Conservation (phyloP, 148 eudicot species). For the Linanthus parryae region DNA sequence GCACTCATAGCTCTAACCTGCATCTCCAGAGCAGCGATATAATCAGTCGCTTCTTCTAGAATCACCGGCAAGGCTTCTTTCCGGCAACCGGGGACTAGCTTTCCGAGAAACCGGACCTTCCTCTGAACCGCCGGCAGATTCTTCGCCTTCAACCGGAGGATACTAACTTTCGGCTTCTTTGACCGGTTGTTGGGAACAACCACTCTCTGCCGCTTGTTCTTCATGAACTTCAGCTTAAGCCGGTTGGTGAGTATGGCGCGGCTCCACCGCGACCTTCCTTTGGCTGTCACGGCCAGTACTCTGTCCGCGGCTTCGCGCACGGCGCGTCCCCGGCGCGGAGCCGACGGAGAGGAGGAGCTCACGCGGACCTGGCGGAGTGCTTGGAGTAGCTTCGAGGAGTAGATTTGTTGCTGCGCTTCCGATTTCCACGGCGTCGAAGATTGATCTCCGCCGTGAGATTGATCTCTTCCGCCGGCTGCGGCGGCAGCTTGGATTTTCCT, state of each 20-base stretch:
- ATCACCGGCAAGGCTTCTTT: conserved; percentile 72
- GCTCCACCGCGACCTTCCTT: conserved; percentile 2
- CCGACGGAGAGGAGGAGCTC: conserved; percentile 21
- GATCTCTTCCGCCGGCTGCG: not conserved
- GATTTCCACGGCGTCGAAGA: conserved; percentile 53
- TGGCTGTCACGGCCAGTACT: conserved; percentile 1
- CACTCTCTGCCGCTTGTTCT: not conserved
- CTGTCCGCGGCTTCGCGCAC: not conserved
- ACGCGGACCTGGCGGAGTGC: conserved; percentile 67
- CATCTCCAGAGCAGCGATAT: conserved; percentile 89
- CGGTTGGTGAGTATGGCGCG: not conserved
- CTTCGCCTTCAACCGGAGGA: conserved; percentile 43
- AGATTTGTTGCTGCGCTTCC: conserved; percentile 60
- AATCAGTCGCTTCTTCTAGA: conserved; percentile 80
- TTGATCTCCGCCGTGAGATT: conserved; percentile 7
- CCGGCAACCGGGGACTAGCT: conserved; percentile 83
- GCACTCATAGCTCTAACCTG: conserved; percentile 75
- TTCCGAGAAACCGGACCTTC: conserved; percentile 50
- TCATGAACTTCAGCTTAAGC: not conserved
- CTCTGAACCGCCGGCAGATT: conserved; percentile 61
- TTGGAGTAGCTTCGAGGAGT: conserved; percentile 64
- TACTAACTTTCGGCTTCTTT: conserved; percentile 34
- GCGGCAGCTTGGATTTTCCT: conserved; percentile 18
- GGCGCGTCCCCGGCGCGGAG: conserved; percentile 26
- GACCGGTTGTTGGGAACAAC: conserved; percentile 16